Evolutionary conservation across 2,329 filamentous ascomycete genomes (phyloP).

Genomic region (Fusarium protoensiforme): DNA sequence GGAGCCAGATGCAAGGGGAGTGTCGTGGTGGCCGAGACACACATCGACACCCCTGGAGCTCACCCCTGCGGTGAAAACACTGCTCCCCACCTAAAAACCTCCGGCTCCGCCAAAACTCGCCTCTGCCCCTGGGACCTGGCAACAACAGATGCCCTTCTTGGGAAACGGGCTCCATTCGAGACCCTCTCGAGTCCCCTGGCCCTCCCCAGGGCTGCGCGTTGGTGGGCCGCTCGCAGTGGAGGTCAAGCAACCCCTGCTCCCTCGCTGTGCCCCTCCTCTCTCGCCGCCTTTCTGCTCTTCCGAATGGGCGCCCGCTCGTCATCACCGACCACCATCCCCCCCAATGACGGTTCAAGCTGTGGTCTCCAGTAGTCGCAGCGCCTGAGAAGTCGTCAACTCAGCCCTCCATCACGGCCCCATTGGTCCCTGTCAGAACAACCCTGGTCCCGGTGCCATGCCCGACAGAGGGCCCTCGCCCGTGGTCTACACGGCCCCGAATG

Average conservation of each 20-base stretch:
- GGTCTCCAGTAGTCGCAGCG: conserved; percentile 31
- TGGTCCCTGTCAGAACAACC: conserved; percentile 33
- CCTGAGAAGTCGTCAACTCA: conserved; percentile 29
- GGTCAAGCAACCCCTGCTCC: conserved; percentile 29
- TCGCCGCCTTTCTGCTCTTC: conserved; percentile 20
- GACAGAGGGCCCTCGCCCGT: conserved; percentile 29
- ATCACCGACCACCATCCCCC: conserved; percentile 30
- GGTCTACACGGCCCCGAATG: conserved; percentile 33
- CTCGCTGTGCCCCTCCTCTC: conserved; percentile 29
- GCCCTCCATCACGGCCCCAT: conserved; percentile 31
- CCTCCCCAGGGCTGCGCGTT: conserved; percentile 25
- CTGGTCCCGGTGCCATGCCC: conserved; percentile 37
- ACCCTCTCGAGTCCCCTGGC: conserved; percentile 25
- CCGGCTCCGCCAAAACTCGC: conserved; percentile 33
- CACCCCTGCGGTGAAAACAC: conserved; percentile 19
- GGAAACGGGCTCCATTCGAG: conserved; percentile 17
- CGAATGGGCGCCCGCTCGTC: conserved; percentile 39
- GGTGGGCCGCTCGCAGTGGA: conserved; percentile 31
- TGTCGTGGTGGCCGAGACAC: conserved; percentile 34
- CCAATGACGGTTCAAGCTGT: conserved; percentile 38
- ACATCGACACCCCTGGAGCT: conserved; percentile 34
- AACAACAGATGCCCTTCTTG: conserved; percentile 29
- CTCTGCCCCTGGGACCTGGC: conserved; percentile 39
- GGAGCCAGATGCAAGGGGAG: conserved; percentile 20
- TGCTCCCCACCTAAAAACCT: conserved; percentile 35